Base-by-base conservation (phyloP, 345 rosid genomes). In the Camelina laxa region DNA sequence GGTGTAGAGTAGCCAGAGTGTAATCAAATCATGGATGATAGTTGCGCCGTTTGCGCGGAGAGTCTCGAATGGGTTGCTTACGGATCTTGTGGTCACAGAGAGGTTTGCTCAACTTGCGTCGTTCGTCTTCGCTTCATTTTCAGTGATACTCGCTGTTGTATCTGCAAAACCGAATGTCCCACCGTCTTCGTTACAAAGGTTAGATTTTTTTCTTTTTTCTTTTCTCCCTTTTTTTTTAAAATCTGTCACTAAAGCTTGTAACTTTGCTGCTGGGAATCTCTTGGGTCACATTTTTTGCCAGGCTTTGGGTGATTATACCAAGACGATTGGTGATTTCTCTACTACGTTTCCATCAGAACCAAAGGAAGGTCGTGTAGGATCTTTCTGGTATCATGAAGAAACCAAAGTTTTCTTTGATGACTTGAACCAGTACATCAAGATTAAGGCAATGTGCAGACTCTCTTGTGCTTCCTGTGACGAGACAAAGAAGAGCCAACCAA, bases 41-140 rank as follows among this genome's bases (percentile, higher is more conserved):
- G 89, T 58, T 94, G 97, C 64, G 98, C 96, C 36, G 98, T 94
- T 24, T 94, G 98, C 61, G 97, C 97, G 0, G 98, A 94, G 61
- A 69, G 84, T 64, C 82, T 91, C 64, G 95, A 91, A 71, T 94
- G 97, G 96, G 93, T 88, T 67, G 95, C 96, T 13, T 94, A 94
- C 67, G 97, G 98, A 1, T 78, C 90, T 2, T 94, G 98, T 71
- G 95, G 93, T 17, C 97, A 94, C 73, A 82, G 89, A 35, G 96
- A 93, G 5, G 96, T 91, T 13, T 91, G 97, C 84, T 85, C 98
- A 42, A 93, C 97, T 39, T 93, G 98, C 84, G 90, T 93, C 4
- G 83, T 85, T 76, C 96, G 98, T 42, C 91, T 93, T 61, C 97
- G 98, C 5, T 93, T 91, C 86, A 91, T 93, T 76, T 85, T 97